These are phyloP conservation scores for Candida labiduridarum DNA, from an alignment of 1,139 yeast genomes.

Conservation along the genomic window DNA sequence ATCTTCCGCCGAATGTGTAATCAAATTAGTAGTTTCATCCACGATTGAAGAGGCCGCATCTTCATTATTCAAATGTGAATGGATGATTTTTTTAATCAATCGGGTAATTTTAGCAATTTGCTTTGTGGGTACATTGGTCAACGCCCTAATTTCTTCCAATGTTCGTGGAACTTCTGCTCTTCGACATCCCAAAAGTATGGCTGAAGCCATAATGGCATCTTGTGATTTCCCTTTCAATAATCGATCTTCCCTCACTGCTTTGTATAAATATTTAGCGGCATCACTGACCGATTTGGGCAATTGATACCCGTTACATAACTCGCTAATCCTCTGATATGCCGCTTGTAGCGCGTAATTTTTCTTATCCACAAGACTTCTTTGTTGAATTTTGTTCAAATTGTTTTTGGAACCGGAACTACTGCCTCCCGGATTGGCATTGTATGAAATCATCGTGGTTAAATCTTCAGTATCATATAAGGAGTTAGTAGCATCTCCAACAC, in stretches of 20 bases:
- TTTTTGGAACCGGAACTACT: constrained; percentile 55
- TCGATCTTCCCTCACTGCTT: constrained; percentile 84
- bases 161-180: constrained; percentile 93
- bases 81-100: constrained; percentile 71
- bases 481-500: constrained; percentile 97
- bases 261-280: constrained; percentile 94
- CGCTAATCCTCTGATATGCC: constrained; percentile 87
- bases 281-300: constrained; percentile 93
- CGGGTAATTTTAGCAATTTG: constrained; percentile 88
- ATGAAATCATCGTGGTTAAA: constrained; percentile 87
- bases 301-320: constrained; percentile 97
- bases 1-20: constrained; percentile 93
- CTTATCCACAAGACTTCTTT: constrained; percentile 77
- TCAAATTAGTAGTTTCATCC: constrained; percentile 21
- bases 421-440: constrained; percentile 63
- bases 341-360: constrained; percentile 84
- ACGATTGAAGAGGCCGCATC: constrained; percentile 56
- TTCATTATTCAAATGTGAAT: constrained; percentile 38
- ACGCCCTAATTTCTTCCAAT: constrained; percentile 91
- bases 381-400: constrained; percentile 87
- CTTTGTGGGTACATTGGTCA: constrained; percentile 89
- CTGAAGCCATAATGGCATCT: constrained; percentile 94
- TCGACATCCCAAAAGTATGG: constrained; percentile 90
- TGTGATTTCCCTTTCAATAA: constrained; percentile 86
- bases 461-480: constrained; percentile 92